Percentiles rank a stretch among this genome's conserved stretches.
These are phyloP conservation scores for Paratrimastix pyriformis DNA, from an alignment of 78 protist genomes.

Conservation along the genomic window DNA sequence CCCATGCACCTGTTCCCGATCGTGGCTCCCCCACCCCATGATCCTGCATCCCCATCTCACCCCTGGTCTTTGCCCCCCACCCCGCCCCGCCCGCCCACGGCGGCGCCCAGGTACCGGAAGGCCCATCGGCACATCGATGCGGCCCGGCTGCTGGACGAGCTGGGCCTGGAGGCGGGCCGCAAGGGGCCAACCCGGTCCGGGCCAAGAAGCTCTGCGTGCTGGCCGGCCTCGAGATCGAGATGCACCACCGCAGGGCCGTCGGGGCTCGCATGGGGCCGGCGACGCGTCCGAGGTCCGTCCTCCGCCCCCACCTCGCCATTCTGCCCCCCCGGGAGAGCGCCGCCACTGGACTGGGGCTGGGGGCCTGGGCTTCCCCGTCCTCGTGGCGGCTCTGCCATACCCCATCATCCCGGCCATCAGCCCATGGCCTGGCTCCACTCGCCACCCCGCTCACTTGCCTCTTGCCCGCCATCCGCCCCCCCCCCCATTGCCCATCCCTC, in stretches of 20 bases:
- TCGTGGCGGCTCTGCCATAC: too few relatives aligned
- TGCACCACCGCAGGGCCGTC: constrained; percentile 6
- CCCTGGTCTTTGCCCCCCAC: background rate
- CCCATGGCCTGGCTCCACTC: background rate
- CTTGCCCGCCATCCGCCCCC: background rate
- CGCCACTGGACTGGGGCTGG: too few relatives aligned
- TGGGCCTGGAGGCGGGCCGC: constrained; percentile 4
- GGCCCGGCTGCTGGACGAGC: constrained; percentile 43
- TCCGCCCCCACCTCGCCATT: too few relatives aligned
- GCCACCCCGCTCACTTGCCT: background rate
- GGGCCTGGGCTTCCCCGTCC: too few relatives aligned
- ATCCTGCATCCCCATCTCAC: background rate
- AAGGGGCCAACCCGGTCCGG: constrained; percentile 23
- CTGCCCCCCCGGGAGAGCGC: too few relatives aligned
- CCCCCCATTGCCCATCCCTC: background rate
- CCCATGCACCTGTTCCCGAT: background rate
- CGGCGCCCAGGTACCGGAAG: background rate
- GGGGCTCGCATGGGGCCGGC: too few relatives aligned
- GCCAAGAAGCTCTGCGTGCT: constrained; percentile 58
- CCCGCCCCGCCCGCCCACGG: background rate
- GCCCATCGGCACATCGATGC: constrained; percentile 45
- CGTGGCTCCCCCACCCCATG: background rate
- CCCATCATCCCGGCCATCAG: too few relatives aligned
- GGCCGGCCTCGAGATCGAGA: constrained; percentile 62
- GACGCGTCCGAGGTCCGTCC: too few relatives aligned